Conservation (phyloP, 345 rosid species). For the Moricandia arvensis region DNA sequence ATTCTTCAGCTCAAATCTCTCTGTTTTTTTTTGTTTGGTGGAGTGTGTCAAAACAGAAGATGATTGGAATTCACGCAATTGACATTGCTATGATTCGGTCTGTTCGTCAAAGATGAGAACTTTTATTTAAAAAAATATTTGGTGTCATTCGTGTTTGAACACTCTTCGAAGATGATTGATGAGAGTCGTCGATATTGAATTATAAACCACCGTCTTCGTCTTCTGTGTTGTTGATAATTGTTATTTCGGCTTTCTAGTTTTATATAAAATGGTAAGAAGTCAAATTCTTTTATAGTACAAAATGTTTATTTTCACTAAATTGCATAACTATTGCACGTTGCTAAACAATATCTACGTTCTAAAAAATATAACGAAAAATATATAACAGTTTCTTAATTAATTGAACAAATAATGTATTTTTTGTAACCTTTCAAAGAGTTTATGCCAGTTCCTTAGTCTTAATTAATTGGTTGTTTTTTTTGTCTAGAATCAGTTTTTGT, state of each 20-base stretch:
- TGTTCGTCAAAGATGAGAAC: slow-evolving; percentile 17
- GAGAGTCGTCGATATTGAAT: slow-evolving; percentile 29
- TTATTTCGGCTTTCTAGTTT: background rate
- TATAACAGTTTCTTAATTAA: background rate
- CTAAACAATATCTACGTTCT: background rate
- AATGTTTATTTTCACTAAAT: background rate
- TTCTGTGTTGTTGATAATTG: background rate
- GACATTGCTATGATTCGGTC: slow-evolving; percentile 2
- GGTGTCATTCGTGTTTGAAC: slow-evolving; percentile 29
- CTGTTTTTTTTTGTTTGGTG: background rate
- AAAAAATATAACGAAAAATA: background rate
- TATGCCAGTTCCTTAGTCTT: background rate
- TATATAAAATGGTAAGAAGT: background rate
- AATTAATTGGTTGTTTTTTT: too few relatives aligned
- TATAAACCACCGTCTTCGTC: background rate
- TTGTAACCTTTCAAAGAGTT: background rate
- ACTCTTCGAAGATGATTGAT: slow-evolving; percentile 16
- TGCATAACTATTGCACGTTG: background rate
- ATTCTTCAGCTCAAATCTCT: slow-evolving; percentile 16
- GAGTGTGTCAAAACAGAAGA: background rate
- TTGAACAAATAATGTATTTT: background rate
- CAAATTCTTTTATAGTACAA: background rate
- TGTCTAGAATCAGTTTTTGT: too few relatives aligned
- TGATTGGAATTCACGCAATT: background rate
- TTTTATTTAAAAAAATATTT: background rate